phyloP scores from a whole-genome alignment of 805 yeast species.

The Brettanomyces bruxellensis region DNA sequence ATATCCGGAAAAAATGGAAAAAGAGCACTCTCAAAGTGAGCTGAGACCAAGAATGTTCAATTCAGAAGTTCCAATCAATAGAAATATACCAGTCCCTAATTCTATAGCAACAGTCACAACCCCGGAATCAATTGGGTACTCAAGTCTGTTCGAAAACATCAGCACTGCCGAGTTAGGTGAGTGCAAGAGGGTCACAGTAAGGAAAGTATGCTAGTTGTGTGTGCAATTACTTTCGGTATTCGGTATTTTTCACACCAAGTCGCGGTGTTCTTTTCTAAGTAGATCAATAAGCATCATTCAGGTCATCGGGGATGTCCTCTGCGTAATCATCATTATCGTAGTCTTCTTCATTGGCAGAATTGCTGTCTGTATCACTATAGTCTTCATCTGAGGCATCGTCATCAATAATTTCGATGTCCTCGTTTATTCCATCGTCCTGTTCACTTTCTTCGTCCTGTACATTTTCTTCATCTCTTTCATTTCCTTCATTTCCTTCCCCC shows the following conservation, averaged over 20 bases:
- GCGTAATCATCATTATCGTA: background rate
- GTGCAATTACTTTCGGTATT: too few species aligned
- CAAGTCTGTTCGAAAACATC: constrained; percentile 6
- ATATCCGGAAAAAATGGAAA: too few species aligned
- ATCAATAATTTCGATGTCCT: background rate
- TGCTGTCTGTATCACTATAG: background rate
- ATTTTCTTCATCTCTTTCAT: background rate
- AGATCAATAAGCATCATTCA: background rate
- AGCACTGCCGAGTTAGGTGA: constrained; percentile 7
- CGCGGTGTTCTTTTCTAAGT: too few species aligned
- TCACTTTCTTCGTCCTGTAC: constrained; percentile 10
- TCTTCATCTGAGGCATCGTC: background rate
- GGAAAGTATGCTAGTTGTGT: too few species aligned
- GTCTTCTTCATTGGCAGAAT: constrained; percentile 1
- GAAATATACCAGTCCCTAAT: too few species aligned
- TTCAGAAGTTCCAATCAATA: too few species aligned
- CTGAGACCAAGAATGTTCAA: too few species aligned
- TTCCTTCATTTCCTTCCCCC: background rate
- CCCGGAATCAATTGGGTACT: constrained; percentile 3
- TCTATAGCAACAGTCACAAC: background rate
- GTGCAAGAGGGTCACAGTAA: constrained; percentile 4
- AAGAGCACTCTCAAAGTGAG: too few species aligned
- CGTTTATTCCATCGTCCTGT: background rate
- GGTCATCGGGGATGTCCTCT: background rate
- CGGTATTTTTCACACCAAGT: too few species aligned